Conservation (phyloP, 139 green algal species). For the Auxenochlorella pyrenoidosa region DNA sequence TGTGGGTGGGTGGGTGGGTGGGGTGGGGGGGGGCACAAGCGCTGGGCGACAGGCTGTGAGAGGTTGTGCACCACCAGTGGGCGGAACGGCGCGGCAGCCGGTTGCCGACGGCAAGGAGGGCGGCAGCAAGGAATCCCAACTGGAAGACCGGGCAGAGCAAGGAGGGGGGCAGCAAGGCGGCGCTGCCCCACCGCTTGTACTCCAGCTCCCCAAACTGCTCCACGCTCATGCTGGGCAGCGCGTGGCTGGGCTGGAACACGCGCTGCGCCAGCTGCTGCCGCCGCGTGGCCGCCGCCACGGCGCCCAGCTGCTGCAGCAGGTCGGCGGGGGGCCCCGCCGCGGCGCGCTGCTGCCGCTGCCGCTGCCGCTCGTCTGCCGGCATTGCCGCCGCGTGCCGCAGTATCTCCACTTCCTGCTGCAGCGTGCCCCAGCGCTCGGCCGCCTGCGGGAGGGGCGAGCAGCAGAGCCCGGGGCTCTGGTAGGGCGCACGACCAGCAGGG, state of each 20-base stretch:
- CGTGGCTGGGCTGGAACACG: slow-evolving; percentile 84
- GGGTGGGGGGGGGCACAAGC: neutral
- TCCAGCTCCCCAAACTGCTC: slow-evolving; percentile 35
- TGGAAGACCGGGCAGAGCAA: no score
- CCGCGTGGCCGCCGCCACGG: slow-evolving; percentile 3
- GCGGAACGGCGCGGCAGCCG: no score
- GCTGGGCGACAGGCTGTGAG: neutral
- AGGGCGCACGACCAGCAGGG: no score
- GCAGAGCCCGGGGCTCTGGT: neutral
- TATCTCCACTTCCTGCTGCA: slow-evolving; percentile 71
- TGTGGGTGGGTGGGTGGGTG: no score
- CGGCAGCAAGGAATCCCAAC: no score
- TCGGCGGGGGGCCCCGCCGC: slow-evolving; percentile 20
- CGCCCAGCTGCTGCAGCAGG: slow-evolving; percentile 41
- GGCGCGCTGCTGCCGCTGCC: slow-evolving; percentile 12
- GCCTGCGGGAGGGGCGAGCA: slow-evolving; percentile 12
- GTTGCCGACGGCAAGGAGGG: no score
- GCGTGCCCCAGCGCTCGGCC: slow-evolving; percentile 35
- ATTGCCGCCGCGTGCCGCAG: slow-evolving; percentile 55
- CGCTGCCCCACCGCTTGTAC: neutral
- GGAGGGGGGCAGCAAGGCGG: neutral
- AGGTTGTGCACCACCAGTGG: no score
- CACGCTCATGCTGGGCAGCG: slow-evolving; percentile 75
- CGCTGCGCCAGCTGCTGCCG: slow-evolving; percentile 30
- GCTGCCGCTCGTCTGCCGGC: slow-evolving; percentile 42